These are phyloP conservation scores for Penicillium sp. DNA, from an alignment of 2,329 filamentous ascomycete species.

Conservation along the genomic window DNA sequence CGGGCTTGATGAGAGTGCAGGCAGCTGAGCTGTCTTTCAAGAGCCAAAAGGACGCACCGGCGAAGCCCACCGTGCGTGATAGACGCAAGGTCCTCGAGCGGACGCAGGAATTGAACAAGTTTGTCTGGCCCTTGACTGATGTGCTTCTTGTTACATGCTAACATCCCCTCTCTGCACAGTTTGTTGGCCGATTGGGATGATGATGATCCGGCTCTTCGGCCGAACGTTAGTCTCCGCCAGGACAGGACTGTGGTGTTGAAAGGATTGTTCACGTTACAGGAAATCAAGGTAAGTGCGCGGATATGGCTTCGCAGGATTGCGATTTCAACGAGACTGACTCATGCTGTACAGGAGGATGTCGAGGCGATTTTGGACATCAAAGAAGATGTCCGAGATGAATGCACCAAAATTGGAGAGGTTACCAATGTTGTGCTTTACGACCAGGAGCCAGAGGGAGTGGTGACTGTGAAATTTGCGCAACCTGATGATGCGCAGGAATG, in stretches of 20 bases:
- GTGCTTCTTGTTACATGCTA: not conserved
- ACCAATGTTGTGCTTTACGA: constrained; percentile 93
- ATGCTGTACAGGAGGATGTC: constrained; percentile 64
- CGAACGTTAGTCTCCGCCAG: constrained; percentile 61
- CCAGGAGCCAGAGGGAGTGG: constrained; percentile 78
- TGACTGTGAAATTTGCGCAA: constrained; percentile 78
- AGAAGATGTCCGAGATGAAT: constrained; percentile 90
- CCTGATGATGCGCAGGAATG: constrained; percentile 71
- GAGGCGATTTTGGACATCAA: constrained; percentile 86
- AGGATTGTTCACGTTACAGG: constrained; percentile 87
- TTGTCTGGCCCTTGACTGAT: constrained; percentile 19
- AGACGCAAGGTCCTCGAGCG: constrained; percentile 90
- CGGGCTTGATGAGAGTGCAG: constrained; percentile 75
- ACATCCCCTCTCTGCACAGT: constrained; percentile 46
- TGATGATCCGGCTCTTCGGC: constrained; percentile 68
- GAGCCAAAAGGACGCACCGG: constrained; percentile 69
- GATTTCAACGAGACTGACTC: constrained; percentile 20
- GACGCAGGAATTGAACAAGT: constrained; percentile 80
- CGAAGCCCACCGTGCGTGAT: constrained; percentile 62
- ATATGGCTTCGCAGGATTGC: not conserved
- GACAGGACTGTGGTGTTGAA: constrained; percentile 85
- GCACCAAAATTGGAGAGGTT: constrained; percentile 79
- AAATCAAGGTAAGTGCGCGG: constrained; percentile 62
- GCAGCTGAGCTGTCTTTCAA: constrained; percentile 91
- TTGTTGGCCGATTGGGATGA: constrained; percentile 96